phyloP scores from a whole-genome alignment of 176 grass and related monocot species.

The Puccinellia tenuiflora region DNA sequence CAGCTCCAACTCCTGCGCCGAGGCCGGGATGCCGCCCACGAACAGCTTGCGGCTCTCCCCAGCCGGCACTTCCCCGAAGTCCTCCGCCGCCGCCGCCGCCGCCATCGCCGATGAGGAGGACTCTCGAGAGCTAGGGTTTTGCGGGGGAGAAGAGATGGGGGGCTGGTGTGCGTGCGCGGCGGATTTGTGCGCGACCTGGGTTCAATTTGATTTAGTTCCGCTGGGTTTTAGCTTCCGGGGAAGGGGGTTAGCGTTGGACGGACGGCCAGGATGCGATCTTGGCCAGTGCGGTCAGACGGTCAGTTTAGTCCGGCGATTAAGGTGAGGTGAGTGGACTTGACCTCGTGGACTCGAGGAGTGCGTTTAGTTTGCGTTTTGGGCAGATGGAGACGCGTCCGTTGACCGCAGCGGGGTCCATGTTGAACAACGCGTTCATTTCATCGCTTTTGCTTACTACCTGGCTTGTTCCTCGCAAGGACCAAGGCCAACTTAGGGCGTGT shows the following conservation, averaged over 20 bases:
- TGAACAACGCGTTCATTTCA: constrained; percentile 3
- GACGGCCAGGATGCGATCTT: neutral
- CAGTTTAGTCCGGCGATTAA: neutral
- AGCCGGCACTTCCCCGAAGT: neutral
- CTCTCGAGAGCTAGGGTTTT: constrained; percentile 29
- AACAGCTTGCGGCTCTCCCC: constrained; percentile 68
- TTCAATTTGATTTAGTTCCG: constrained; percentile 20
- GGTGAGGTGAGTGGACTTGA: neutral
- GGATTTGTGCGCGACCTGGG: constrained; percentile 21
- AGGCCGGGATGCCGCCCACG: constrained; percentile 64
- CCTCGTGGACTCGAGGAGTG: neutral
- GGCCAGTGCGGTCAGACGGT: too few species aligned
- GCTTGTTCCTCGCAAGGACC: neutral
- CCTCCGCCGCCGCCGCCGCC: neutral
- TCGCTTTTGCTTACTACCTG: neutral
- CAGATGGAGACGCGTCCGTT: constrained; percentile 32
- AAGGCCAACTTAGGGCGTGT: too few species aligned
- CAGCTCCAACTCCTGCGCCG: constrained; percentile 52
- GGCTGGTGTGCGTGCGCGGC: neutral
- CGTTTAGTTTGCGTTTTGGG: neutral
- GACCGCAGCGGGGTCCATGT: neutral
- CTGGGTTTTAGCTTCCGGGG: neutral
- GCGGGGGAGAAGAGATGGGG: neutral
- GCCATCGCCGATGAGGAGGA: constrained; percentile 28
- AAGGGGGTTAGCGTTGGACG: constrained; percentile 17